Evolutionary conservation across 2,329 filamentous ascomycete species (phyloP).

Genomic region (Macrophomina phaseolina): DNA sequence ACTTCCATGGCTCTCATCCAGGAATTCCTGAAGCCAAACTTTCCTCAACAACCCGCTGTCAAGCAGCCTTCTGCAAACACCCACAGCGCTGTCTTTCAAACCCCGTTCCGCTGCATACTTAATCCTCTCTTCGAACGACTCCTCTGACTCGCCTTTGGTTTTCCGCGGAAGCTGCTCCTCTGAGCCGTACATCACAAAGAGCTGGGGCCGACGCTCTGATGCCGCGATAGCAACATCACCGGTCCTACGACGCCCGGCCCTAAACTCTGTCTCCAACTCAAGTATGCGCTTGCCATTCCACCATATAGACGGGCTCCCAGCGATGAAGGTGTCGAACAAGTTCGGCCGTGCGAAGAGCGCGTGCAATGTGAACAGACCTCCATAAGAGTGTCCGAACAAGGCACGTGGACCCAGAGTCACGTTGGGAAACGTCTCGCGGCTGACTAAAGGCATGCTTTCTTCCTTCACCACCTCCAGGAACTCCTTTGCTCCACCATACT

Average conservation of each 20-base stretch:
- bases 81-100: too few relatives aligned
- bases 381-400: constrained; percentile 58
- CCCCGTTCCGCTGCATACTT: too few relatives aligned
- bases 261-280: neutral
- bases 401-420: constrained; percentile 38
- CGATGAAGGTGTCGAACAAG: constrained; percentile 53
- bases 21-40: too few relatives aligned
- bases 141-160: too few relatives aligned
- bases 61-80: too few relatives aligned
- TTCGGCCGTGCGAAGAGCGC: constrained; percentile 49
- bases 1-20: too few relatives aligned
- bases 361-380: constrained; percentile 56
- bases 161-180: too few relatives aligned
- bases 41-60: too few relatives aligned
- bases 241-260: neutral
- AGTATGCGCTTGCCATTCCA: constrained; percentile 54
- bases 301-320: constrained; percentile 55
- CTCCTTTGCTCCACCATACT: neutral
- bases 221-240: too few relatives aligned
- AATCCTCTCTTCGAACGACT: too few relatives aligned
- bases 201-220: too few relatives aligned
- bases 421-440: neutral
- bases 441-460: neutral
- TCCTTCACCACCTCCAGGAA: neutral
- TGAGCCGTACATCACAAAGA: too few relatives aligned